Conservation (phyloP, 2,329 filamentous ascomycete genomes). For the Malbranchea cinnamomea region DNA sequence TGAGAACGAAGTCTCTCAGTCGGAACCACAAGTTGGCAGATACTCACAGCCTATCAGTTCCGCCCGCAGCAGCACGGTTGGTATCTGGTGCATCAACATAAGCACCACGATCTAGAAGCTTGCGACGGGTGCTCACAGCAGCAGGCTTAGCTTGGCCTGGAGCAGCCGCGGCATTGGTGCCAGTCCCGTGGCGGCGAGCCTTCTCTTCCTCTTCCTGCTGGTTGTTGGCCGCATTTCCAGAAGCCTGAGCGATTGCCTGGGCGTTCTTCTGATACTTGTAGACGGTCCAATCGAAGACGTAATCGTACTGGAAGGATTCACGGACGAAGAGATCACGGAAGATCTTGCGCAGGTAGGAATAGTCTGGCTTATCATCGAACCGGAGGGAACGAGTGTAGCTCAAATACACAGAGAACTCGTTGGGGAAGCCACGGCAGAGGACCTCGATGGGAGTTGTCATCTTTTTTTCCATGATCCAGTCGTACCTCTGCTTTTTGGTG, state of each 20-base stretch:
- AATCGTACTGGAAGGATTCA: slow-evolving; percentile 99
- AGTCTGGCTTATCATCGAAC: slow-evolving; percentile 99
- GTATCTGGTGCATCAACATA: slow-evolving; percentile 54
- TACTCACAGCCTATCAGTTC: slow-evolving; percentile 95
- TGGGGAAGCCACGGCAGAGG: slow-evolving; percentile 96
- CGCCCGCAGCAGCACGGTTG: slow-evolving; percentile 59
- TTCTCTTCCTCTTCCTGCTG: slow-evolving; percentile 64
- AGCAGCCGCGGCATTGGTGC: slow-evolving; percentile 44
- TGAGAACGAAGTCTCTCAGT: slow-evolving; percentile 76
- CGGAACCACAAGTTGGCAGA: slow-evolving; percentile 55
- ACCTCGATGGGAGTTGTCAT: slow-evolving; percentile 99
- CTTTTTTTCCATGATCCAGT: slow-evolving; percentile 99
- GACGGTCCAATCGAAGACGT: slow-evolving; percentile 99
- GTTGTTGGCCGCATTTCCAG: slow-evolving; percentile 47
- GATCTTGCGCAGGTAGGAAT: slow-evolving; percentile 99
- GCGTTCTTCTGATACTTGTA: slow-evolving; percentile 99
- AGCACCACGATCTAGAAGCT: slow-evolving; percentile 58
- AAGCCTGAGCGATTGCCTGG: slow-evolving; percentile 77
- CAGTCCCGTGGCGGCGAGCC: slow-evolving; percentile 50
- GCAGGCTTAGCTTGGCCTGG: slow-evolving; percentile 52
- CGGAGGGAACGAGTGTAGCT: slow-evolving; percentile 98
- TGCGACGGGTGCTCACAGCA: slow-evolving; percentile 62
- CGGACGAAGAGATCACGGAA: slow-evolving; percentile 99
- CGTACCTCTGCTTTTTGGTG: slow-evolving; percentile 99
- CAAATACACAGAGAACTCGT: slow-evolving; percentile 98